phyloP scores from a whole-genome alignment of 1,284 basidiomycete species.

The Phellinidium pouzarii region DNA sequence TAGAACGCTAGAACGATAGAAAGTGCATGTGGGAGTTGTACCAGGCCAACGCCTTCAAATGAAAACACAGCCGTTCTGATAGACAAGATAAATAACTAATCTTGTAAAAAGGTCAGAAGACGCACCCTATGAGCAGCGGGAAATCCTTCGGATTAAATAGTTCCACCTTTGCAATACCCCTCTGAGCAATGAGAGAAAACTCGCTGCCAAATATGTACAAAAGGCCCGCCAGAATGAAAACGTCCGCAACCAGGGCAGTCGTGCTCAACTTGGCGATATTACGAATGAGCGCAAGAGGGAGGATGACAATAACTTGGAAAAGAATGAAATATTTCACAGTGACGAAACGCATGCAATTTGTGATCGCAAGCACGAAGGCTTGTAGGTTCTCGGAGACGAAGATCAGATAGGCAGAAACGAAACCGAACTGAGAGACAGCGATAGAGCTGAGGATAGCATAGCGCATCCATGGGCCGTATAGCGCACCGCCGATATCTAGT shows the following conservation, averaged over 20 bases:
- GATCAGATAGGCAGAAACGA: constrained; percentile 89
- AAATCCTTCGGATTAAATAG: constrained; percentile 89
- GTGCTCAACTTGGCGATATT: constrained; percentile 91
- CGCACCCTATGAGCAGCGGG: constrained; percentile 86
- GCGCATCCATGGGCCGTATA: constrained; percentile 94
- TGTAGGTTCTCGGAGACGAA: constrained; percentile 93
- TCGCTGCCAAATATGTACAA: constrained; percentile 85
- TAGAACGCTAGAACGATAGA: not conserved
- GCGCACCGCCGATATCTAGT: constrained; percentile 84
- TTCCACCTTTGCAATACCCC: constrained; percentile 77
- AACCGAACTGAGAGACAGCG: constrained; percentile 84
- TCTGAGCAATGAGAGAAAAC: constrained; percentile 52
- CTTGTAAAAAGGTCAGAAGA: constrained; percentile 15
- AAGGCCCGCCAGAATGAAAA: constrained; percentile 88
- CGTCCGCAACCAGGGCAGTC: constrained; percentile 91
- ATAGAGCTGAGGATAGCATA: constrained; percentile 86
- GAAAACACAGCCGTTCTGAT: constrained; percentile 90
- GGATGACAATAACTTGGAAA: constrained; percentile 79
- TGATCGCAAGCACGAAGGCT: constrained; percentile 82
- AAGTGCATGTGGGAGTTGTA: constrained; percentile 36
- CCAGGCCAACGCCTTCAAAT: constrained; percentile 95
- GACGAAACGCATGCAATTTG: constrained; percentile 68
- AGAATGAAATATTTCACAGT: constrained; percentile 79
- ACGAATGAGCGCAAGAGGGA: constrained; percentile 81
- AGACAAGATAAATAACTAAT: constrained; percentile 7